Base-by-base conservation (phyloP, 345 rosid species). In the Gossypium stocksii region DNA sequence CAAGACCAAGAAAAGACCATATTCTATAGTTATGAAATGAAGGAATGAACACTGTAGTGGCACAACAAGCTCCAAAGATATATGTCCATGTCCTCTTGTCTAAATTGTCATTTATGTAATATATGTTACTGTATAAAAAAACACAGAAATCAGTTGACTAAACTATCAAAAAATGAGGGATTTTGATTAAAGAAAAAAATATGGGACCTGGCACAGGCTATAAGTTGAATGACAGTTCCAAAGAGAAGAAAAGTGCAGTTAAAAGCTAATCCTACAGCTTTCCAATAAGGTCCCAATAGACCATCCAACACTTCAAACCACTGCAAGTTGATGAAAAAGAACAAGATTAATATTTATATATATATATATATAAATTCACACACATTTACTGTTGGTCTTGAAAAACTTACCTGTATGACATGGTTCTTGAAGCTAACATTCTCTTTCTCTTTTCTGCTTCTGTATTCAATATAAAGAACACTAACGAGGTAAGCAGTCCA, bases 51-150 rank as follows among this genome's bases (percentile, higher is more conserved):
- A 91, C 94, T 1, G 89, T 91, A 19, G 91, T 83, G 29, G 94
- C 97, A 74, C 97, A 91, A 73, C 97, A 91, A 13, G 93, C 97
- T 82, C 97, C 97, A 72, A 92, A 92, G 67, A 92, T 90, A 70
- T 92, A 92, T 7, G 94, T 90, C 97, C 94, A 90, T 77, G 94
- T 90, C 88, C 94, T 86, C 87, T 91, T 91, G 88, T 90, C 93
- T 51, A 90, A 71, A 12, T 84, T 84, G 83, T 89, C 92, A 75
- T 90, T 84, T 62, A 92, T 90, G 77, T 92, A 92, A 80, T 91
- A 90, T 74, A 91, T 92, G 71, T 90, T 92, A 67, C 97, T 91
- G 89, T 73, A 74, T 27, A 41, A 22, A 23, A 58, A 22, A 62
- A 75, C 51, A 8, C 51, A 52, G 2, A 7, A 76, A 64, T 72